Percentiles rank a stretch among this genome's conserved stretches.
Evolutionary conservation across 2,329 filamentous ascomycete genomes (phyloP).

Genomic region (Cercospora brassicicola): DNA sequence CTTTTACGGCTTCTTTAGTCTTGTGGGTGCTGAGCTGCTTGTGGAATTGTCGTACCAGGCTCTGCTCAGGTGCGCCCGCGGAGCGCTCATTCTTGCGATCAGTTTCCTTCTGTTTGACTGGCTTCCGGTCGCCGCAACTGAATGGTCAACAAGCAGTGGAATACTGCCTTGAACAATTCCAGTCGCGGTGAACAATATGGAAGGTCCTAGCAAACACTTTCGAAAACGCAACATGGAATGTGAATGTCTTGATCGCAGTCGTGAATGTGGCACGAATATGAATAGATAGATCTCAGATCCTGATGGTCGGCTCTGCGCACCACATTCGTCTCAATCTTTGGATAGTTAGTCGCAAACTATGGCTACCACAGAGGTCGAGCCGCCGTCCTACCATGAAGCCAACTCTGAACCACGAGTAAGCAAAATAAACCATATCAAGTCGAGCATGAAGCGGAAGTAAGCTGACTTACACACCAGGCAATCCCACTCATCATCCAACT

Average conservation of each 20-base stretch:
- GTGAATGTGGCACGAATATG: background rate
- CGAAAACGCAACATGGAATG: background rate
- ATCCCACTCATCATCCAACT: constrained; percentile 16
- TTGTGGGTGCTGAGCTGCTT: background rate
- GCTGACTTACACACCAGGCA: background rate
- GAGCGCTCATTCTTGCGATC: background rate
- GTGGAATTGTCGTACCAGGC: background rate
- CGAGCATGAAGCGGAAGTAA: background rate
- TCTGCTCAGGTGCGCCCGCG: background rate
- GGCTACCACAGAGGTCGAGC: background rate
- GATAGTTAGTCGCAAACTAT: background rate
- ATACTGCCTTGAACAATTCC: background rate
- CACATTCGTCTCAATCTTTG: background rate
- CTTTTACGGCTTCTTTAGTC: background rate
- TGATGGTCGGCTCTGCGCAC: background rate
- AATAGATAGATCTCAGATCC: background rate
- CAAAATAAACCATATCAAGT: background rate
- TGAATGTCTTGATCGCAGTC: background rate
- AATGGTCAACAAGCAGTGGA: background rate
- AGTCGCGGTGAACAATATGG: background rate
- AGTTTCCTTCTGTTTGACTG: background rate
- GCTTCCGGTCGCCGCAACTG: too few relatives aligned
- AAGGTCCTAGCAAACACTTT: background rate
- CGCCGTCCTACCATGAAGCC: constrained; percentile 11
- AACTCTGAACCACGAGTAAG: background rate